These are phyloP conservation scores for Globisporangium nunn DNA, from an alignment of 352 stramenopile genomes.

Conservation along the genomic window DNA sequence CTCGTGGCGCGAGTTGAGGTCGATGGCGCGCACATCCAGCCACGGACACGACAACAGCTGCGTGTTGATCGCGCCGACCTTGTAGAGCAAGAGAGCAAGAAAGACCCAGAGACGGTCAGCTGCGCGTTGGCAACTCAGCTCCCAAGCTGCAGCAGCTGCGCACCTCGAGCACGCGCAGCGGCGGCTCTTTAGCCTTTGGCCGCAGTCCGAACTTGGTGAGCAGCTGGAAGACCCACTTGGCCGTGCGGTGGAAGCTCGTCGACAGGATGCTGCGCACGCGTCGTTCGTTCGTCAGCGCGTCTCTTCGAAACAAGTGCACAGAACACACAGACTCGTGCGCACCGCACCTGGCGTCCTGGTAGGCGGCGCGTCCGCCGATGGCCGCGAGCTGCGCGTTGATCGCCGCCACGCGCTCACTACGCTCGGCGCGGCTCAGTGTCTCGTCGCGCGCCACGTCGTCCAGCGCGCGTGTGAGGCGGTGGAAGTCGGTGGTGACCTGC, in stretches of 20 bases:
- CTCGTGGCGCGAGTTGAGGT: constrained; percentile 90
- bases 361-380: constrained; percentile 88
- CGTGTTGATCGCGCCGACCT: constrained; percentile 96
- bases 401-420: constrained; percentile 29
- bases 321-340: not conserved
- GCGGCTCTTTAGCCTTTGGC: constrained; percentile 56
- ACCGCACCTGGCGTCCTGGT: constrained; percentile 84
- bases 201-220: constrained; percentile 74
- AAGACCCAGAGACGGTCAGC: not conserved
- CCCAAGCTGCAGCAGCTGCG: constrained; percentile 2
- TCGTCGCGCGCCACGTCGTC: constrained; percentile 46
- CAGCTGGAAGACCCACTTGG: constrained; percentile 92
- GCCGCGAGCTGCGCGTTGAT: constrained; percentile 73
- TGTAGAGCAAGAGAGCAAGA: constrained; percentile 6
- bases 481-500: constrained; percentile 72
- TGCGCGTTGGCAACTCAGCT: not conserved
- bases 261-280: constrained; percentile 77
- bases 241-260: constrained; percentile 92
- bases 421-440: constrained; percentile 15
- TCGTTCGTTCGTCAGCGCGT: not conserved
- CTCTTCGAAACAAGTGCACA: too few relatives aligned
- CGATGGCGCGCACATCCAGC: constrained; percentile 91
- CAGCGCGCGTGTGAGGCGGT: constrained; percentile 67
- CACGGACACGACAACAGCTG: constrained; percentile 92
- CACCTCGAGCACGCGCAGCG: constrained; percentile 59